Base-by-base conservation (phyloP, 345 rosid species). In the Salix suchowensis region DNA sequence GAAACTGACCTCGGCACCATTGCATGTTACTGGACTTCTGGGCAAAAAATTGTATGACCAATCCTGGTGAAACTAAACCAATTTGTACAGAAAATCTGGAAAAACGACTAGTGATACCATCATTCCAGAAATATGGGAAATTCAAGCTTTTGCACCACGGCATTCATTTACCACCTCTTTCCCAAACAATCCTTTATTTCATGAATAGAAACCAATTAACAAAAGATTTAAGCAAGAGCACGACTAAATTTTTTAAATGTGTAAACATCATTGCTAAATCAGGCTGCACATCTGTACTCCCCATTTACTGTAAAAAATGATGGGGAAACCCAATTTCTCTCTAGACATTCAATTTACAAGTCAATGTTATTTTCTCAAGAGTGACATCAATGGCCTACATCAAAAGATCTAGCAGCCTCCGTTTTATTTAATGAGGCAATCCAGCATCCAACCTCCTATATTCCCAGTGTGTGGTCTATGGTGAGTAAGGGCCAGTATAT, bases 361-460 rank as follows among this genome's bases (percentile, higher is more conserved):
- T 80, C 84, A 76, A 74, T 40, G 79, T 81, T 75, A 76, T 73
- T 71, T 71, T 78, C 82, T 85, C 84, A 83, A 77, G 76, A 76
- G 83, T 80, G 81, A 84, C 71, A 85, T 52, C 79, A 78, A 79
- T 82, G 87, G 89, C 85, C 85, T 82, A 85, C 70, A 76, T 28
- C 73, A 83, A 76, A 71, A 40, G 44, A 86, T 76, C 79, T 82
- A 83, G 79, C 67, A 77, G 86, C 82, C 85, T 81, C 85, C 80
- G 60, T 46, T 21, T 48, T 77, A 71, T 75, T 78, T 30, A 61
- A 69, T 84, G 82, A 76, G 80, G 75, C 76, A 75, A 77, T 78
- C 81, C 79, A 76, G 65, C 34, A 76, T 76, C 62, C 54, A 71
- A 67, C 77, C 85, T 74, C 82, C 80, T 52, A 72, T 74, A 77